Base-by-base conservation (phyloP, 2,329 filamentous ascomycete genomes). In the Epichloe typhina region DNA sequence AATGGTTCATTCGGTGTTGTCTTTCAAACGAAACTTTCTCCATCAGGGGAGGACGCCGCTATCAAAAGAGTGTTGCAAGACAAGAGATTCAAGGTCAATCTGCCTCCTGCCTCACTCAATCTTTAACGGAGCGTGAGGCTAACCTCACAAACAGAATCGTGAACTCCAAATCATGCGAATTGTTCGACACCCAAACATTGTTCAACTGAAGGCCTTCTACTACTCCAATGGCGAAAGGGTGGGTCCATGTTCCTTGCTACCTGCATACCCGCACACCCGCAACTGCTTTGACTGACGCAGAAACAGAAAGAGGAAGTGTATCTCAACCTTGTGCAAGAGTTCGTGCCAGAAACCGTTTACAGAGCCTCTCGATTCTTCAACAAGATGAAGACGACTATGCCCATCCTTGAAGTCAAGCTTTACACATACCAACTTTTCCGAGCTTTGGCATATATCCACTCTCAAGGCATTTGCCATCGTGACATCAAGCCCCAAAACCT, bases 371-470 rank as follows among this genome's bases (percentile, higher is more conserved):
- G 93, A 63, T 97, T 96, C 74, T 98, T 98, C 79, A 97, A 94
- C 79, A 98, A 98, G 76, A 85, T 97, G 84, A 98, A 97, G 82
- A 95, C 90, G 6, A 96, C 91, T 49, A 98, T 98, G 93, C 93
- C 93, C 15, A 95, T 91, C 61, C 81, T 98, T 61, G 93, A 98
- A 71, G 89, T 97, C 66, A 98, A 98, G 77, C 84, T 98, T 56
- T 98, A 97, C 77, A 98, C 91, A 67, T 98, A 98, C 73, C 93
- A 98, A 75, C 85, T 98, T 50, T 98, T 98, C 81, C 85, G 93
- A 61, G 95, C 93, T 37, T 79, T 98, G 60, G 93, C 93, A 64
- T 98, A 98, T 72, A 98, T 98, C 61, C 93, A 98, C 72, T 97
- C 93, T 9, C 91, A 96, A 73, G 93, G 93, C 63, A 98, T 98